Conservation (phyloP, 805 yeast genomes). For the Teunomyces atbi region DNA sequence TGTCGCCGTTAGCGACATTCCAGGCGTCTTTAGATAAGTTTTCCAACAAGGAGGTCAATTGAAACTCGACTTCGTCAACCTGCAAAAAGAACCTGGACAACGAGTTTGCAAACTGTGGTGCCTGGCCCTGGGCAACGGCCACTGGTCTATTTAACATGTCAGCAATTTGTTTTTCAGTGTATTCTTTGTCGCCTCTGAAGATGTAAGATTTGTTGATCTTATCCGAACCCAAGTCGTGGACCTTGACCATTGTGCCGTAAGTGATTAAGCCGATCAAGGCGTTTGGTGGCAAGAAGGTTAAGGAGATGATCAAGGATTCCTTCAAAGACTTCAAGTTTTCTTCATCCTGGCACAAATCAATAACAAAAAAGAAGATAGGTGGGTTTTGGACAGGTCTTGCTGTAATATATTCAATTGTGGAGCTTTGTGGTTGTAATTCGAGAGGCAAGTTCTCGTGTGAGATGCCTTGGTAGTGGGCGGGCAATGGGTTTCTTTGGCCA, state of each 20-base stretch:
- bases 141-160: constrained; percentile 45
- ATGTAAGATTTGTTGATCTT: constrained; percentile 72
- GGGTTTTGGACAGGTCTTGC: constrained; percentile 79
- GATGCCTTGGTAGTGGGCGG: constrained; percentile 76
- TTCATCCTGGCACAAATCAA: constrained; percentile 86
- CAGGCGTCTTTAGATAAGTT: constrained; percentile 79
- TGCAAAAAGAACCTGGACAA: constrained; percentile 69
- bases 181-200: constrained; percentile 88
- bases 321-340: constrained; percentile 83
- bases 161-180: constrained; percentile 65
- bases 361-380: constrained; percentile 81
- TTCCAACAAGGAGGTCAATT: constrained; percentile 75
- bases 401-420: constrained; percentile 84
- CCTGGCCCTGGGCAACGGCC: constrained; percentile 24
- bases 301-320: constrained; percentile 71
- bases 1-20: constrained; percentile 79
- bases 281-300: constrained; percentile 83
- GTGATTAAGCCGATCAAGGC: constrained; percentile 86
- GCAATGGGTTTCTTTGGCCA: constrained; percentile 72
- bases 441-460: constrained; percentile 76
- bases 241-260: constrained; percentile 85
- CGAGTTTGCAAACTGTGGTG: constrained; percentile 26
- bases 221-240: constrained; percentile 72
- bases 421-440: constrained; percentile 65
- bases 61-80: constrained; percentile 76